phyloP scores from a whole-genome alignment of 441 rosid genomes.

The Rhodomyrtus psidioides region DNA sequence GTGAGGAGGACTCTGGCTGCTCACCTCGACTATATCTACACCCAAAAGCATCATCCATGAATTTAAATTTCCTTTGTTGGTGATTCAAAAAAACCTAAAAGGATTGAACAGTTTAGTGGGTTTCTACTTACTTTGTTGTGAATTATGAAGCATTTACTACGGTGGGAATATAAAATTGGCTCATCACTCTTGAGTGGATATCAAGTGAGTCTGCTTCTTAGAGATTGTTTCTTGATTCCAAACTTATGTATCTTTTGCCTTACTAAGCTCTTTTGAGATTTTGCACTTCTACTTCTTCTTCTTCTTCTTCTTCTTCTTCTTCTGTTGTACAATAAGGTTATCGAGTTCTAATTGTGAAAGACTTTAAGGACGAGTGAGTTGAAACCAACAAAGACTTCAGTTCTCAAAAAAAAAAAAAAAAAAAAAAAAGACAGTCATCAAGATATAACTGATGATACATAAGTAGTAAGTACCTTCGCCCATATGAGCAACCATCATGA shows the following conservation, averaged over 20 bases:
- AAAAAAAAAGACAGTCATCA: background rate
- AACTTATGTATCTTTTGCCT: background rate
- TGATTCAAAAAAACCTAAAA: background rate
- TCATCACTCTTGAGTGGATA: background rate
- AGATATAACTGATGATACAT: background rate
- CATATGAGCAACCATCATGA: background rate
- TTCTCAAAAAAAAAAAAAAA: background rate
- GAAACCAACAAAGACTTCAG: background rate
- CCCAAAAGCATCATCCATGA: constrained; percentile 47
- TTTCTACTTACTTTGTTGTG: background rate
- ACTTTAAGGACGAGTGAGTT: background rate
- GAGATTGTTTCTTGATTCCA: background rate
- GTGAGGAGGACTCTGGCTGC: constrained; percentile 47
- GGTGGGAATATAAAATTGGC: background rate
- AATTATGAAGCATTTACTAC: background rate
- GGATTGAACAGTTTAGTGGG: background rate
- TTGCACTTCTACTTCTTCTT: too few relatives aligned
- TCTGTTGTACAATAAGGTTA: background rate
- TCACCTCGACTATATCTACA: constrained; percentile 55
- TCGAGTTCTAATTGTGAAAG: background rate
- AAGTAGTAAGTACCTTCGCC: background rate
- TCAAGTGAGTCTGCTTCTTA: background rate
- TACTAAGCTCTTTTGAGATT: background rate
- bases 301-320: background rate
- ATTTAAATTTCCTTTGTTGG: background rate